Percentiles rank a stretch among this genome's conserved stretches.
Conservation (phyloP, 2,329 filamentous ascomycete genomes). For the Apiospora rasikravindrae region DNA sequence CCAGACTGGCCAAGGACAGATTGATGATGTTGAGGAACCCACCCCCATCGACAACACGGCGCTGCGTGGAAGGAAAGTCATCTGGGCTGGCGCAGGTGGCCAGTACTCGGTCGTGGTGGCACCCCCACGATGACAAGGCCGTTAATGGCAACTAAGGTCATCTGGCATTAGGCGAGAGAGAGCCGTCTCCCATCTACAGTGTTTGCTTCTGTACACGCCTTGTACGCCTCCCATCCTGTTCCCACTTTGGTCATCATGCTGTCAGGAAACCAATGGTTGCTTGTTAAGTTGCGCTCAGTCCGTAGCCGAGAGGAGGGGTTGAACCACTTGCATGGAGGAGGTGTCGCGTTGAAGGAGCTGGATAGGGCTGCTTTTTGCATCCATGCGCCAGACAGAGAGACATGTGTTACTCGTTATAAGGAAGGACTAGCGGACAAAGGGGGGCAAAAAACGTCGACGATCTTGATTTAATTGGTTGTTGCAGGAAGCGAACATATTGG, state of each 20-base stretch:
- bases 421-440: background rate
- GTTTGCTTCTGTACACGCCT: background rate
- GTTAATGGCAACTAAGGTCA: conserved; percentile 13
- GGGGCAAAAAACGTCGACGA: background rate
- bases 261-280: background rate
- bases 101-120: conserved; percentile 76
- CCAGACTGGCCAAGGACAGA: conserved; percentile 77
- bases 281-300: background rate
- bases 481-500: conserved; percentile 7
- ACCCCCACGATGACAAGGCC: conserved; percentile 29
- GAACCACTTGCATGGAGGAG: background rate
- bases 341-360: background rate
- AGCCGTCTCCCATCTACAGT: background rate
- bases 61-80: conserved; percentile 74
- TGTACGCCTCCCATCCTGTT: background rate
- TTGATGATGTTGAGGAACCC: conserved; percentile 79
- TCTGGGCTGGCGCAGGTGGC: conserved; percentile 84
- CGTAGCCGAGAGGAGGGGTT: too few species aligned
- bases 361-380: background rate
- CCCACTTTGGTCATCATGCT: background rate
- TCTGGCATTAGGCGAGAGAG: background rate
- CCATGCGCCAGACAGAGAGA: background rate
- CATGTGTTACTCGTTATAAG: background rate
- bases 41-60: conserved; percentile 86
- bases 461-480: conserved; percentile 3